Base-by-base conservation (phyloP, 1,284 basidiomycete genomes). In the Rhodotorula sp. region DNA sequence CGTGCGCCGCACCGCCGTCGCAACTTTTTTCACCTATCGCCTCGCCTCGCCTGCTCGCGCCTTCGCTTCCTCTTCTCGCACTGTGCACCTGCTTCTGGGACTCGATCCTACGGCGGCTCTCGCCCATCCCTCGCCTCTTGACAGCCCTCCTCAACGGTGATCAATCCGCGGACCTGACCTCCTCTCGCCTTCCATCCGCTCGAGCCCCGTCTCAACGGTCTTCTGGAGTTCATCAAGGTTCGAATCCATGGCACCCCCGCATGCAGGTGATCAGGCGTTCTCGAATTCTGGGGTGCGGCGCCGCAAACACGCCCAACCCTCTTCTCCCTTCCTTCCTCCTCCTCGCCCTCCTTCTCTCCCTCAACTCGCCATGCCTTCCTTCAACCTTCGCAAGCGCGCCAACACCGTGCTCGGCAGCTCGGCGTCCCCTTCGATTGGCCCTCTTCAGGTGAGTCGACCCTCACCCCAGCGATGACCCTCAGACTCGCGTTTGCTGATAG, bases 311-410 rank as follows among this genome's bases (percentile, higher is more conserved):
- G 54, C 24, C 0, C 39, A 24, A 39, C 55, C 36, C 30, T 56
- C 32, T 36, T 20, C 30, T 19, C 20, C 17, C 27, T n/a, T 6
- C 17, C 7, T 7, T 27, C 32, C 30, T 20, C 8, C 47, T 36
- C 30, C 15, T 51, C 7, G 6, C 30, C 20, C 44, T 59, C 30
- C 9, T 48, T n/a, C 32, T 32, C 57, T 11, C 47, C 5, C 29
- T 13, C 29, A 27, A 10, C 24, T 36, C 30, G 32, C 22, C 47
- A 11, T 44, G 32, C 44, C 11, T 8, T 34, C 34, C 6, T 24
- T n/a, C 39, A 54, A 62, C 39, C 22, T 34, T 19, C 64, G 64
- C 36, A 66, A 66, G 58, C 51, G 58, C 20, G 58, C 58, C 20
- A 27, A 22, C 51, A 53, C 64, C 4, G 19, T 27, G 15, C 11